Conservation (phyloP, 2,329 filamentous ascomycete species). For the Aspergillus terreus region DNA sequence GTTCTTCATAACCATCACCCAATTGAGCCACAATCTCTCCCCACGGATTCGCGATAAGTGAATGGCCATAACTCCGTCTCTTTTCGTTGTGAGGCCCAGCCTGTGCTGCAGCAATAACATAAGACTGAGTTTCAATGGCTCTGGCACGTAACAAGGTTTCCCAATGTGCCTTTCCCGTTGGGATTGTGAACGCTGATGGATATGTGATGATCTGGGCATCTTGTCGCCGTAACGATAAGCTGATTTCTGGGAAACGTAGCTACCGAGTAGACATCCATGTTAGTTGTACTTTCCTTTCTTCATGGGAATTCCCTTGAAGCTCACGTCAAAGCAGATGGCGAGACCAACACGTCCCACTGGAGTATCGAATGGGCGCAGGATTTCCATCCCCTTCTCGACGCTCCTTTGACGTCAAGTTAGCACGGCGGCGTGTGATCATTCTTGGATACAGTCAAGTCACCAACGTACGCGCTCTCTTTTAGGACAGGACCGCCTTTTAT, state of each 20-base stretch:
- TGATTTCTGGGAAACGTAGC: slow-evolving; percentile 75
- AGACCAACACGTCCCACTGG: slow-evolving; percentile 71
- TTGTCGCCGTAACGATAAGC: slow-evolving; percentile 61
- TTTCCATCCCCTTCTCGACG: slow-evolving; percentile 63
- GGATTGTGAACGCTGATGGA: slow-evolving; percentile 84
- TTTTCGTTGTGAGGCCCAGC: slow-evolving; percentile 70
- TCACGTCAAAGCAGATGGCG: slow-evolving; percentile 81
- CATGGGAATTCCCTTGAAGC: slow-evolving; percentile 10
- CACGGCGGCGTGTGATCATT: not conserved
- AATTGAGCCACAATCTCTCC: slow-evolving; percentile 67
- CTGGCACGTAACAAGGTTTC: slow-evolving; percentile 70
- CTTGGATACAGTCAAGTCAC: not conserved
- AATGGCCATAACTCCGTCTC: slow-evolving; percentile 78
- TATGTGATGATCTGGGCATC: slow-evolving; percentile 76
- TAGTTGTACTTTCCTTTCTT: not conserved
- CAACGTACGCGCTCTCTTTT: slow-evolving; percentile 55
- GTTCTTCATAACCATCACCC: slow-evolving; percentile 46
- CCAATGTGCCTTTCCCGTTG: slow-evolving; percentile 85
- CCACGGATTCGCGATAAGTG: slow-evolving; percentile 84
- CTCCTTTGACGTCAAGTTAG: slow-evolving; percentile 35
- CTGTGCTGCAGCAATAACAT: slow-evolving; percentile 83
- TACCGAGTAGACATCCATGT: slow-evolving; percentile 17
- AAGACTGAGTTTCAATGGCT: slow-evolving; percentile 85
- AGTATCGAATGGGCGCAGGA: slow-evolving; percentile 69
- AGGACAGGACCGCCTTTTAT: slow-evolving; percentile 56